Conservation (phyloP, 768 basidiomycete genomes). For the Lentinula lateritia region DNA sequence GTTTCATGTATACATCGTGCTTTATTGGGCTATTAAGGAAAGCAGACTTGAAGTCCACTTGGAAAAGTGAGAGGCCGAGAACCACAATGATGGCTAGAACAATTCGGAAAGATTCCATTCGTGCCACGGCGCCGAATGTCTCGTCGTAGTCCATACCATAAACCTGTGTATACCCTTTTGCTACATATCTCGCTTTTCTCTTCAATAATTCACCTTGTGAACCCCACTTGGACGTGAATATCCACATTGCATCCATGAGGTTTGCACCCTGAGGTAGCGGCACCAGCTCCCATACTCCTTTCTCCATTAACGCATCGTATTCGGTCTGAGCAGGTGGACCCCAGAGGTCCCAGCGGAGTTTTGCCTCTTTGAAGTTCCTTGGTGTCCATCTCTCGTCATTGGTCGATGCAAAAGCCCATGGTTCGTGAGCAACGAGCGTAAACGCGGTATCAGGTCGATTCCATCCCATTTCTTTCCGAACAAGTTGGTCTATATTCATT, state of each 20-base stretch:
- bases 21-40: too few relatives aligned
- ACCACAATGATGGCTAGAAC: too few relatives aligned
- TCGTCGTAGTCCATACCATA: neutral
- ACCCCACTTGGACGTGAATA: neutral
- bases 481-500: too few relatives aligned
- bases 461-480: too few relatives aligned
- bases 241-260: neutral
- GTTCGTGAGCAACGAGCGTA: too few relatives aligned
- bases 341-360: neutral
- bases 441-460: too few relatives aligned
- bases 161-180: neutral
- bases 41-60: too few relatives aligned
- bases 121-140: neutral
- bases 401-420: too few relatives aligned
- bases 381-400: neutral
- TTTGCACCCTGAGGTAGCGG: neutral
- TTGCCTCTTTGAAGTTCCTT: neutral
- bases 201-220: neutral
- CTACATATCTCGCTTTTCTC: neutral
- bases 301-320: neutral
- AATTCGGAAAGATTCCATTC: too few relatives aligned
- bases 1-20: too few relatives aligned
- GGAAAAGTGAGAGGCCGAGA: too few relatives aligned
- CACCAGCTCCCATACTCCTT: neutral
- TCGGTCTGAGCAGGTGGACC: neutral